A percentile compares a stretch with the other conserved stretches of the same genome.
phyloP scores from a whole-genome alignment of 2,329 filamentous ascomycete genomes.

The Colletotrichum plurivorum region DNA sequence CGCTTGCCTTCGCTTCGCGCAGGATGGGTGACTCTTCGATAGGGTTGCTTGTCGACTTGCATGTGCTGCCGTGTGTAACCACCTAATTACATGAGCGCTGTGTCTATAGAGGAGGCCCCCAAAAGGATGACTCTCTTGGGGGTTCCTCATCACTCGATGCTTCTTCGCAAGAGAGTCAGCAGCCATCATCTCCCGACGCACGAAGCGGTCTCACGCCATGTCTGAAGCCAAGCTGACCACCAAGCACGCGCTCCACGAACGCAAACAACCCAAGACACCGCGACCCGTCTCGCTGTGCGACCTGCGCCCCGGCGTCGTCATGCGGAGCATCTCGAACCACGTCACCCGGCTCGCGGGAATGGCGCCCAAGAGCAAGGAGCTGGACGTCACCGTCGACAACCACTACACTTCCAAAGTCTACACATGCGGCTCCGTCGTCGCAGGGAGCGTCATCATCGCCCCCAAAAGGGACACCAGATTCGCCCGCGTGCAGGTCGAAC shows the following conservation, averaged over 20 bases:
- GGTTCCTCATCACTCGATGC: no score
- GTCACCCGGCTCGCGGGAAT: background rate
- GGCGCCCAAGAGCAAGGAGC: conserved; percentile 42
- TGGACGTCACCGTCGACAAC: conserved; percentile 65
- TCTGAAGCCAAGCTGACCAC: background rate
- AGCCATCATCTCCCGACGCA: no score
- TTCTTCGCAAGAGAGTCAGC: no score
- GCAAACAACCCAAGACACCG: background rate
- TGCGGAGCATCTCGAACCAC: background rate
- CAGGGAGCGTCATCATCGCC: conserved; percentile 63
- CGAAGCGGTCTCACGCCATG: background rate
- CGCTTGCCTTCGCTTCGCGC: no score
- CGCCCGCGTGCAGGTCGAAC: conserved; percentile 64
- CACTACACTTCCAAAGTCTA: conserved; percentile 70
- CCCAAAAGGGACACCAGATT: conserved; percentile 62
- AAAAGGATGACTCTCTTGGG: no score
- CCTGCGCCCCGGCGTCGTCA: background rate
- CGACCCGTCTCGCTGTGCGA: background rate
- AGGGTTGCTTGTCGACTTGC: no score
- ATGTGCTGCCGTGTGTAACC: no score
- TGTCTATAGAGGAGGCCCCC: no score
- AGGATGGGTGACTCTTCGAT: no score
- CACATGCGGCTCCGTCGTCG: conserved; percentile 65
- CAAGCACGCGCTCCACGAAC: background rate
- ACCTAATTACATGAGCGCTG: no score